Base-by-base conservation (phyloP, 2,329 filamentous ascomycete genomes). In the Aspergillus sp. region DNA sequence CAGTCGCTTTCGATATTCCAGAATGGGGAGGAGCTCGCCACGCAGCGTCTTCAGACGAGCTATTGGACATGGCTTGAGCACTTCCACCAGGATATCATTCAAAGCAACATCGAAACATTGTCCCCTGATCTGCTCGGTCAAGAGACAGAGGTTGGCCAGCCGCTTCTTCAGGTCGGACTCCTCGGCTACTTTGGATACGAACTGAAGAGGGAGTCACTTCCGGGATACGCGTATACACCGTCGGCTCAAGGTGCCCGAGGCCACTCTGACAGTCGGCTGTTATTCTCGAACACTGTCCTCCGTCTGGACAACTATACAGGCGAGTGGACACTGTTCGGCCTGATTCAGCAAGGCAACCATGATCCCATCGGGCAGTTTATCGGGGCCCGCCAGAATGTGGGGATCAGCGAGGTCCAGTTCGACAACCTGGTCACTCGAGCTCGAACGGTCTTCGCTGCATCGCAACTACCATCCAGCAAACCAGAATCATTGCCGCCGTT, bases 31-130 rank as follows among this genome's bases (percentile, higher is more conserved):
- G 25, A 54, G 13, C 23, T 41, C 0, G 28, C 23, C 25, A 15
- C 52, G 19, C 22, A 54, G n/a, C 34, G 15, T 11, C 52, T 54
- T 13, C 5, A 38, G 8, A 19, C 22, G 9, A 54, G 19, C 9
- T 54, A 54, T 13, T 54, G 52, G 52, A 54, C 52, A 28, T 54
- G 52, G 52, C 52, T 54, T n/a, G 38, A 54, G 4, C 34, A 30
- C 9, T 46, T 54, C 9, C 52, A 54, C 52, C n/a, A 23, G 23
- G 52, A 54, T 8, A 9, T 54, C 22, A 54, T 54, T 13, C 52
- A 54, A 19, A 34, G 19, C 19, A 54, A 54, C 9, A 54, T 46
- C 22, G 19, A 54, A n/a, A 54, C 52, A 0, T 22, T 54, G 9
- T 22, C 52, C 1, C 34, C 38, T 2, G 52, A 54, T 11, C 38